Evolutionary conservation across 306 rosid species (phyloP), one percentile per base, ranked within the genome.

Genomic region (Quercus wislizeni): DNA sequence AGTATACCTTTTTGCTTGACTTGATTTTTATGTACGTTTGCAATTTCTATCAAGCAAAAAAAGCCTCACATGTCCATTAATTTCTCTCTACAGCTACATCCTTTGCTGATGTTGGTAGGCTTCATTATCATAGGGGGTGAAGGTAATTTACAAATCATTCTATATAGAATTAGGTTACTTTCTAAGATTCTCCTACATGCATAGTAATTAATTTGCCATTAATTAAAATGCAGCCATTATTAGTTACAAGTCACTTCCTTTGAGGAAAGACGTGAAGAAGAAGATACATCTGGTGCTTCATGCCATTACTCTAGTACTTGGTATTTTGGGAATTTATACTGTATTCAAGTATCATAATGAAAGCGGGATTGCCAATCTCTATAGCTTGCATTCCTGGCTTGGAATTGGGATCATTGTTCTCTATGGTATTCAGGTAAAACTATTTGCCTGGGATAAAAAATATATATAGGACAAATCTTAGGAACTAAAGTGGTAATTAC

Each of bases 381-480:
- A 95, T 86, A 95, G 98, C 86, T 77, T 91, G 77, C 98, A 95
- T 76, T 93, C 99, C 62, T 91, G 99, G 99, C 79, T 95, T 59
- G 97, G 99, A 35, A 83, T 93, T 35, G 92, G 83, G n/a, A 92
- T 91, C 65, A 90, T 95, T 71, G 73, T 18, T 61, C 91, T 95
- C 51, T 92, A 93, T 68, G 97, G 86, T 31, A 21, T 93, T 83
- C 98, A 95, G 97, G 99, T 94, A 91, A 82, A 27, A 55, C 73
- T 74, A 1, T 12, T 64, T 64, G 10, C 52, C 11, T 1, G 52
- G 52, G 52, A 46, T 46, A 2, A 46, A 46, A 2, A 46, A 33
- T 5, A 38, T 38, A 41, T 41, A 41, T 41, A 8, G 46, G 46
- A 41, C 46, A 41, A 8, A 2, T 3, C 46, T 41, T 41, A 41